Evolutionary conservation across 306 rosid genomes (phyloP).

Genomic region (Begonia loranthoides): DNA sequence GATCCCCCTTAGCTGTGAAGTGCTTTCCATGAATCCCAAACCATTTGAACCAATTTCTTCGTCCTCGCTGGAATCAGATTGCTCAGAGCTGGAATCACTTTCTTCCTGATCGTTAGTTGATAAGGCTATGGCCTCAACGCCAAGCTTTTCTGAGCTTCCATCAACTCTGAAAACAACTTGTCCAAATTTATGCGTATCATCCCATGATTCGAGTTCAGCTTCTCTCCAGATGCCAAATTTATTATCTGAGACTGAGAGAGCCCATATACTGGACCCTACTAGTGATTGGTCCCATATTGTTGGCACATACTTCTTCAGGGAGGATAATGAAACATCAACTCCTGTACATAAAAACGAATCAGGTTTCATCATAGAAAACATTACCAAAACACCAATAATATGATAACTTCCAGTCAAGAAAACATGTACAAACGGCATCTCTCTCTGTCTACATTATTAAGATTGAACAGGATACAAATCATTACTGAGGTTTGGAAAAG

Average conservation of each 20-base stretch:
- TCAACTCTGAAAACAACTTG: slow-evolving; percentile 76
- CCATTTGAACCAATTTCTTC: slow-evolving; percentile 58
- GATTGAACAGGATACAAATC: too few species aligned
- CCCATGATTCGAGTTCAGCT: slow-evolving; percentile 92
- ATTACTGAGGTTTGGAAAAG: too few species aligned
- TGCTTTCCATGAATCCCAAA: slow-evolving; percentile 68
- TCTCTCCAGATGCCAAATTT: slow-evolving; percentile 64
- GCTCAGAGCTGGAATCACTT: slow-evolving; percentile 45
- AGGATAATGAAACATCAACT: slow-evolving; percentile 51
- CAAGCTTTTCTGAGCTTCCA: slow-evolving; percentile 57
- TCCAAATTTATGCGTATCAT: slow-evolving; percentile 42
- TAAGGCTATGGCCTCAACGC: slow-evolving; percentile 45
- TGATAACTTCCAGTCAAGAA: too few species aligned
- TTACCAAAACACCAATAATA: too few species aligned
- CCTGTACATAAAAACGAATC: slow-evolving; percentile 29
- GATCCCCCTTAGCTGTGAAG: slow-evolving; percentile 52
- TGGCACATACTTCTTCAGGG: slow-evolving; percentile 56
- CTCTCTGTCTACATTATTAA: too few species aligned
- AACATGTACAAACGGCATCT: too few species aligned
- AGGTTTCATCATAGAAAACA: too few species aligned
- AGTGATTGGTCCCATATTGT: slow-evolving; percentile 59
- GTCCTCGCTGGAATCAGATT: slow-evolving; percentile 46
- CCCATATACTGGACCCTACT: slow-evolving; percentile 75
- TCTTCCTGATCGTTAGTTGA: slow-evolving; percentile 38
- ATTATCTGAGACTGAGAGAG: slow-evolving; percentile 47